Evolutionary conservation across 2,329 filamentous ascomycete genomes (phyloP).

Genomic region (Sporothrix brunneoviolacea): DNA sequence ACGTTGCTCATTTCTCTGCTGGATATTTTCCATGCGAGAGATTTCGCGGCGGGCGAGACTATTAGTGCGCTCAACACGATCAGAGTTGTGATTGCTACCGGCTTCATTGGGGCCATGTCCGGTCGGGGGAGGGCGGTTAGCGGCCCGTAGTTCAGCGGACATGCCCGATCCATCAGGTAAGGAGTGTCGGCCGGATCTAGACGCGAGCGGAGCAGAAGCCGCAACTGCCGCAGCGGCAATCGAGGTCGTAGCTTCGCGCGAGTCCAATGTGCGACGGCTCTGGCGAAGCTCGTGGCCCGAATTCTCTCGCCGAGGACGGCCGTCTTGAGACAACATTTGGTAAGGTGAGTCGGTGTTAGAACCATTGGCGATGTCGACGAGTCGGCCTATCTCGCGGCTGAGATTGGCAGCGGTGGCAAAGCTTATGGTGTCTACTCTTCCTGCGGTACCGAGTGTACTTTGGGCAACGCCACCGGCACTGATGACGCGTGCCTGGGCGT

Average conservation of each 20-base stretch:
- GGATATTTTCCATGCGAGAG: constrained; percentile 43
- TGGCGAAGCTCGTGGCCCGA: constrained; percentile 38
- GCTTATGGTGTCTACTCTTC: constrained; percentile 17
- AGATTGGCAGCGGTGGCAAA: constrained; percentile 17
- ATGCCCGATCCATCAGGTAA: constrained; percentile 28
- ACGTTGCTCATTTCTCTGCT: constrained; percentile 44
- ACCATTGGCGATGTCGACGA: constrained; percentile 13
- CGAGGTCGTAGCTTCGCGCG: constrained; percentile 23
- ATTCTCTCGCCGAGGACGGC: constrained; percentile 17
- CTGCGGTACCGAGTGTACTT: constrained; percentile 19
- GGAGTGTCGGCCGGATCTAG: constrained; percentile 26
- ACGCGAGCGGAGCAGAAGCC: background rate
- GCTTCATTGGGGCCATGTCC: background rate
- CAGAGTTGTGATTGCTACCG: constrained; percentile 11
- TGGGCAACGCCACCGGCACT: constrained; percentile 17
- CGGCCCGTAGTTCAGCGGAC: constrained; percentile 20
- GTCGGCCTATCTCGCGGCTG: constrained; percentile 10
- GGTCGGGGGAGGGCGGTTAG: background rate
- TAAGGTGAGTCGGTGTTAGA: background rate
- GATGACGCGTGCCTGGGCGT: constrained; percentile 34
- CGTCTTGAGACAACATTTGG: background rate
- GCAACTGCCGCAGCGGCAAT: constrained; percentile 6
- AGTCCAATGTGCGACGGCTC: constrained; percentile 30
- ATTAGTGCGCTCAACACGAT: constrained; percentile 41
- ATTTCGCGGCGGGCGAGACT: constrained; percentile 46